Percentiles rank a stretch among this genome's conserved stretches.
These are phyloP conservation scores for Vickermania spadyakhi DNA, from an alignment of 208 protist species.

Conservation along the genomic window DNA sequence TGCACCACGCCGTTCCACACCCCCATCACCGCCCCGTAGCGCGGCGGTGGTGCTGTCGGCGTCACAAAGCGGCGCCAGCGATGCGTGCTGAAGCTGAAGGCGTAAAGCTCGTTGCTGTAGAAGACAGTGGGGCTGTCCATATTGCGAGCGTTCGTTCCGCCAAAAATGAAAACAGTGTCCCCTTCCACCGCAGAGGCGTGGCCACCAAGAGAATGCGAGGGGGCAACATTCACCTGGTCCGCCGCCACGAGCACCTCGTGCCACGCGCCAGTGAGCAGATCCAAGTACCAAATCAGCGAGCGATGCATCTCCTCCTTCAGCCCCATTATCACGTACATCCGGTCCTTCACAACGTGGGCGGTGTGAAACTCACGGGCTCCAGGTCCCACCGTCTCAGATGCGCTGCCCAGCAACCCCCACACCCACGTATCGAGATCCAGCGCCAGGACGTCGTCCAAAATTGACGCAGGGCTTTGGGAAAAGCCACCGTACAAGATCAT, in stretches of 20 bases:
- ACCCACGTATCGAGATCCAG: conserved; percentile 59
- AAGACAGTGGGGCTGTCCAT: neutral
- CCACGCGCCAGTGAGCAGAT: conserved; percentile 41
- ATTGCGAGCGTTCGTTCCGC: neutral
- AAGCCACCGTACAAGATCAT: conserved; percentile 87
- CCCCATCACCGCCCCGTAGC: conserved; percentile 48
- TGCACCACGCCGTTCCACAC: conserved; percentile 34
- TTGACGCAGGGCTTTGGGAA: neutral
- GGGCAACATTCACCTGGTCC: neutral
- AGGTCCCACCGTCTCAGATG: conserved; percentile 46
- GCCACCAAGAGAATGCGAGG: neutral
- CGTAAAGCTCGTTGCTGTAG: neutral
- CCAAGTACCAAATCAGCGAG: conserved; percentile 50
- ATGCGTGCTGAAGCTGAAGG: neutral
- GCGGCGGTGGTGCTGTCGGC: conserved; percentile 13
- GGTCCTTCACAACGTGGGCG: conserved; percentile 40
- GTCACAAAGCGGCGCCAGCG: neutral
- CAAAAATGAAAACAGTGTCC: neutral
- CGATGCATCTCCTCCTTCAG: conserved; percentile 9
- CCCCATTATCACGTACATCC: conserved; percentile 82
- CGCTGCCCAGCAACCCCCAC: conserved; percentile 46
- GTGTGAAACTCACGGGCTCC: conserved; percentile 62
- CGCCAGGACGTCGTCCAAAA: conserved; percentile 43
- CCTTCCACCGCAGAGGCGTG: neutral
- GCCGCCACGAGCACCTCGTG: conserved; percentile 19